These are phyloP conservation scores for Pichia kudriavzevii DNA, from an alignment of 1,139 yeast genomes.

Conservation along the genomic window DNA sequence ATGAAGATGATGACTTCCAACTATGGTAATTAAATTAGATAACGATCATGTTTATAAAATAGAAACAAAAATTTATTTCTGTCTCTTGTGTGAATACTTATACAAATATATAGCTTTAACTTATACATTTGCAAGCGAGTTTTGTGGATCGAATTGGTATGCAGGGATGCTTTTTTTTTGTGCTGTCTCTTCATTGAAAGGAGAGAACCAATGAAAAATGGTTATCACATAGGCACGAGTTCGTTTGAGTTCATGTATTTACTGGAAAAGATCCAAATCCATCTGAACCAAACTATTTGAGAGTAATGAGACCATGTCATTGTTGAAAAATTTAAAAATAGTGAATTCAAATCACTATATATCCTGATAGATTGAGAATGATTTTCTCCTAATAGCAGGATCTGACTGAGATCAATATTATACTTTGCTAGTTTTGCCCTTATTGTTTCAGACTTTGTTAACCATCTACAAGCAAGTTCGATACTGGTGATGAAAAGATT, in stretches of 20 bases:
- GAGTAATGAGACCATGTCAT: conserved; percentile 81
- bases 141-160: too few species aligned
- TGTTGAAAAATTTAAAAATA: conserved; percentile 57
- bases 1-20: conserved; percentile 24
- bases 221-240: conserved; percentile 29
- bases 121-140: too few species aligned
- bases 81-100: too few species aligned
- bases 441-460: not conserved
- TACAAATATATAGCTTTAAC: too few species aligned
- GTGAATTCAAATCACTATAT: conserved; percentile 49
- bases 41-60: too few species aligned
- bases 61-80: too few species aligned
- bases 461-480: conserved; percentile 22
- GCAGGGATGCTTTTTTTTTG: too few species aligned
- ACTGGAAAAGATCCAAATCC: conserved; percentile 76
- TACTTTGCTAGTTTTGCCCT: not conserved
- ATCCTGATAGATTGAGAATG: conserved; percentile 28
- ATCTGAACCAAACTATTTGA: conserved; percentile 95
- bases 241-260: conserved; percentile 73
- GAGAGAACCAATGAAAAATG: not conserved
- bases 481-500: conserved; percentile 42
- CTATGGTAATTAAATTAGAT: conserved; percentile 16
- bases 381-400: not conserved
- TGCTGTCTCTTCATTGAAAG: conserved; percentile 2
- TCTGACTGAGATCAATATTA: not conserved